Evolutionary conservation across 371 early-diverging fungal genomes (phyloP).

Genomic region (Mycotypha africana): DNA sequence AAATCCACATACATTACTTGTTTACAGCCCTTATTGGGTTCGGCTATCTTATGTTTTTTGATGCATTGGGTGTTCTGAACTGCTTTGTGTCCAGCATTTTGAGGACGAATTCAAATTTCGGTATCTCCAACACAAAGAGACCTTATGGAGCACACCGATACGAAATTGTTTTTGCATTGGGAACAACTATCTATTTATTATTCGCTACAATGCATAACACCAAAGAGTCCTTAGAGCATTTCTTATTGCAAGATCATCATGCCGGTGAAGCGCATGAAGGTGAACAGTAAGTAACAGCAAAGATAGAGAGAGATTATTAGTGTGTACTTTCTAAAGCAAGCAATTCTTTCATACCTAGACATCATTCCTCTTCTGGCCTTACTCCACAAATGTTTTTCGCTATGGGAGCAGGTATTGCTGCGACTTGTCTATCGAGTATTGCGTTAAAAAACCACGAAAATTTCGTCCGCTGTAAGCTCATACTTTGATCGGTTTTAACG

Average conservation of each 20-base stretch:
- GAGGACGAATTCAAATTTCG: slow-evolving; percentile 36
- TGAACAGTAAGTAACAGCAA: slow-evolving; percentile 15
- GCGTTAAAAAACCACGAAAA: slow-evolving; percentile 52
- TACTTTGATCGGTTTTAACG: too few relatives aligned
- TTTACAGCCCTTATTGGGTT: slow-evolving; percentile 49
- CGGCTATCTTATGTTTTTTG: slow-evolving; percentile 55
- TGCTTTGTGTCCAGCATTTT: slow-evolving; percentile 51
- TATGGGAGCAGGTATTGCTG: slow-evolving; percentile 38
- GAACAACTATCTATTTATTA: slow-evolving; percentile 51
- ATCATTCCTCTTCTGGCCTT: slow-evolving; percentile 3
- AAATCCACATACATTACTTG: background rate
- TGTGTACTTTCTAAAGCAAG: too few relatives aligned
- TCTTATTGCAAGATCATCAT: slow-evolving; percentile 47
- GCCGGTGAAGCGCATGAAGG: slow-evolving; percentile 24
- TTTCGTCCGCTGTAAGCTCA: slow-evolving; percentile 53
- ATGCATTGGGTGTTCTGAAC: slow-evolving; percentile 59
- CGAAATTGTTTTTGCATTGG: slow-evolving; percentile 57
- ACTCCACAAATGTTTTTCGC: slow-evolving; percentile 37
- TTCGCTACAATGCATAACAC: slow-evolving; percentile 64
- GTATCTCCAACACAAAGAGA: slow-evolving; percentile 46
- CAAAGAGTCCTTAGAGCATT: slow-evolving; percentile 63
- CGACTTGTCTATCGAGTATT: slow-evolving; percentile 45
- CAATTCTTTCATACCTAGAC: background rate
- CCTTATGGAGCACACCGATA: slow-evolving; percentile 53
- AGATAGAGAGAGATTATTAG: too few relatives aligned